These are phyloP conservation scores for Brachypodium distachyon DNA, from an alignment of 202 grass and related monocot genomes.

Conservation along the genomic window DNA sequence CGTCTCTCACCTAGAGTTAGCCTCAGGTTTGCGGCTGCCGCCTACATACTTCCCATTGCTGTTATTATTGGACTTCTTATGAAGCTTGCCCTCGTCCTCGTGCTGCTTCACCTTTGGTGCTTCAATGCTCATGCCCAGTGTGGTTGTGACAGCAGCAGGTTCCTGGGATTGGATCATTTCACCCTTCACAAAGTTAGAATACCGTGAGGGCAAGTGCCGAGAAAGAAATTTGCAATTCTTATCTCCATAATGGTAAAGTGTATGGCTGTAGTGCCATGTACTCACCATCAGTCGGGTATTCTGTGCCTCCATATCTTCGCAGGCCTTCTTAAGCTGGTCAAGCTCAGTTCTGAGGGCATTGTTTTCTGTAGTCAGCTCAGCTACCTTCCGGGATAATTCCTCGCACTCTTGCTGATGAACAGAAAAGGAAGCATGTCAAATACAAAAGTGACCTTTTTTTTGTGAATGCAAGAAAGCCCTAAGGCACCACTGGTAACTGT, in stretches of 20 bases:
- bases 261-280: not conserved
- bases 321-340: conserved; percentile 70
- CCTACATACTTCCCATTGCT: conserved; percentile 29
- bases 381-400: conserved; percentile 60
- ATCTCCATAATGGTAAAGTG: not conserved
- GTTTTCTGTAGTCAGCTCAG: conserved; percentile 75
- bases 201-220: not conserved
- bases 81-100: conserved; percentile 27
- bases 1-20: conserved; percentile 54
- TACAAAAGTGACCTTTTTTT: not conserved
- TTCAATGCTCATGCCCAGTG: conserved; percentile 54
- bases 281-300: conserved; percentile 72
- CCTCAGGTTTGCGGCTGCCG: conserved; percentile 34
- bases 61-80: conserved; percentile 46
- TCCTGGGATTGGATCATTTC: conserved; percentile 33
- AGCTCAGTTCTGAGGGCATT: conserved; percentile 55
- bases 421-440: not conserved
- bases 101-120: conserved; percentile 27
- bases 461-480: not conserved
- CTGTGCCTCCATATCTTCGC: conserved; percentile 58
- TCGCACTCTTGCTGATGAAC: conserved; percentile 87
- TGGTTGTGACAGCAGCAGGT: conserved; percentile 42
- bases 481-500: not conserved
- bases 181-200: conserved; percentile 16
- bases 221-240: not conserved